A percentile compares a stretch with the other conserved stretches of the same genome.
Conservation (phyloP, 169 alveolate genomes). For the Cytauxzoon felis region DNA sequence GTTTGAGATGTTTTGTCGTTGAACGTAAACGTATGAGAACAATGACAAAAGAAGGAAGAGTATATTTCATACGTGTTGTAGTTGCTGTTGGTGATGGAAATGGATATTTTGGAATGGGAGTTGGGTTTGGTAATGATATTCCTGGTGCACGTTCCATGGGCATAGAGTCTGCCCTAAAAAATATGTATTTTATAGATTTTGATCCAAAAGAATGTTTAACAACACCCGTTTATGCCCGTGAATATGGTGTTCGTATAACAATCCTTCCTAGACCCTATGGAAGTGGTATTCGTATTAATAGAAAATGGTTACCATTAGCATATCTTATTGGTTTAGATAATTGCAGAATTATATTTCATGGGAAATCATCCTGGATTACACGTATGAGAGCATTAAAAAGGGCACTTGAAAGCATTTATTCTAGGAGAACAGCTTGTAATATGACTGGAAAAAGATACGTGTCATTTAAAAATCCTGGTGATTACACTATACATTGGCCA, state of each 20-base stretch:
- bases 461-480: conserved; percentile 66
- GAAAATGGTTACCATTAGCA: conserved; percentile 69
- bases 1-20: conserved; percentile 66
- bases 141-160: conserved; percentile 68
- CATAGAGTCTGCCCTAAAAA: conserved; percentile 64
- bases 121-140: conserved; percentile 74
- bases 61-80: conserved; percentile 69
- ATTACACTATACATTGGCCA: conserved; percentile 77
- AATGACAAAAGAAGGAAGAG: conserved; percentile 78
- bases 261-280: conserved; percentile 65
- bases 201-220: conserved; percentile 69
- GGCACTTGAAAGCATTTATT: conserved; percentile 67
- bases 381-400: conserved; percentile 68
- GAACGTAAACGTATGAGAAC: conserved; percentile 71
- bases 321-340: conserved; percentile 73
- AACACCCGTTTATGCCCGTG: conserved; percentile 75
- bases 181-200: conserved; percentile 70
- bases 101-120: conserved; percentile 75
- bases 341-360: conserved; percentile 66
- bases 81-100: conserved; percentile 74
- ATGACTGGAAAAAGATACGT: conserved; percentile 71
- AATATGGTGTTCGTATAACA: conserved; percentile 53
- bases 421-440: conserved; percentile 68
- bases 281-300: conserved; percentile 59
- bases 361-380: conserved; percentile 71